A percentile compares a stretch with the other conserved stretches of the same genome.
Conservation (phyloP, 2,329 filamentous ascomycete species). For the Epichloe glyceriae region DNA sequence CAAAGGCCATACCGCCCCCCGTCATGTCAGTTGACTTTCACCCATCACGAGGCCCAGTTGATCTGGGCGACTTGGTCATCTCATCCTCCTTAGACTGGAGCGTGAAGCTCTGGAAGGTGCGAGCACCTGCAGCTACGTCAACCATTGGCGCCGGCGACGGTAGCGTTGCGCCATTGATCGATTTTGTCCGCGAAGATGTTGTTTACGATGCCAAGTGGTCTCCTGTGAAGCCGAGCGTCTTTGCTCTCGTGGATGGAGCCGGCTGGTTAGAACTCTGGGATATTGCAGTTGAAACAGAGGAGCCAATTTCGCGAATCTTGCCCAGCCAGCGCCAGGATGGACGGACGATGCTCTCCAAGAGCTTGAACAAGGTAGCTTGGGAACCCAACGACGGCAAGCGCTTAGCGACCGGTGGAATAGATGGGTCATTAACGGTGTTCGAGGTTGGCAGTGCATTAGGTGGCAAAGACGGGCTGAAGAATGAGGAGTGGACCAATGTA, state of each 20-base stretch:
- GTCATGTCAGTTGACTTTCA: slow-evolving; percentile 97
- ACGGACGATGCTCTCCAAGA: slow-evolving; percentile 62
- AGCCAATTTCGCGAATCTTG: slow-evolving; percentile 70
- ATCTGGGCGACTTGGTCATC: slow-evolving; percentile 85
- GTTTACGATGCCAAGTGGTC: slow-evolving; percentile 97
- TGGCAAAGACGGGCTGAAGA: slow-evolving; percentile 69
- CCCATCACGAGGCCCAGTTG: slow-evolving; percentile 79
- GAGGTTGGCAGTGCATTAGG: slow-evolving; percentile 76
- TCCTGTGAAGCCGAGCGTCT: slow-evolving; percentile 84
- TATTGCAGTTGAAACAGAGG: slow-evolving; percentile 80
- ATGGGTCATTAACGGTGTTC: slow-evolving; percentile 82
- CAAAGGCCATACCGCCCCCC: slow-evolving; percentile 73
- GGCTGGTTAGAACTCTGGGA: slow-evolving; percentile 94
- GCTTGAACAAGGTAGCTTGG: slow-evolving; percentile 90
- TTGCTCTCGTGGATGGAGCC: slow-evolving; percentile 85
- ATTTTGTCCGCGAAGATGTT: slow-evolving; percentile 87
- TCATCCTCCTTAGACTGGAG: slow-evolving; percentile 94
- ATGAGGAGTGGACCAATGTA: slow-evolving; percentile 85
- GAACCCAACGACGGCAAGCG: slow-evolving; percentile 79
- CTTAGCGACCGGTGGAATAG: slow-evolving; percentile 81
- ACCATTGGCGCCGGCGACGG: slow-evolving; percentile 41
- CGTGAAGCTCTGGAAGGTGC: slow-evolving; percentile 92
- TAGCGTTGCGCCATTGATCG: slow-evolving; percentile 61
- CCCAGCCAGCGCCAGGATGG: slow-evolving; percentile 55
- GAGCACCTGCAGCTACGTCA: slow-evolving; percentile 61